Percentiles rank a stretch among this genome's conserved stretches.
These are phyloP conservation scores for Kwoniella mangroviensis DNA, from an alignment of 768 basidiomycete species.

Conservation along the genomic window DNA sequence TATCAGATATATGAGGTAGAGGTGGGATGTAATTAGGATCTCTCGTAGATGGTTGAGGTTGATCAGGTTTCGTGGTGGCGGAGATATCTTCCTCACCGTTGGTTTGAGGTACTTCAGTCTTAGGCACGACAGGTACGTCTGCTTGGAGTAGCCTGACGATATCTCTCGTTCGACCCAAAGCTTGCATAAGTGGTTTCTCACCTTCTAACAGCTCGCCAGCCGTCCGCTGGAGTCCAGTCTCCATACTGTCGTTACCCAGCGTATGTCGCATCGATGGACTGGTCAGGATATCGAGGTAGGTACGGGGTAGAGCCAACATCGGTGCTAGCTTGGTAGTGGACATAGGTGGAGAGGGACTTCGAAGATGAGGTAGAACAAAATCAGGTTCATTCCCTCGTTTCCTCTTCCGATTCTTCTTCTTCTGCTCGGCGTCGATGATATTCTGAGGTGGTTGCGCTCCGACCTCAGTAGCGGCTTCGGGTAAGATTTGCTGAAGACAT, in stretches of 20 bases:
- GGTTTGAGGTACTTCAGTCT: slow-evolving; percentile 10
- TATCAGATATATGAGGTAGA: slow-evolving; percentile 44
- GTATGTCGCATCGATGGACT: slow-evolving; percentile 56
- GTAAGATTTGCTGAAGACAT: slow-evolving; percentile 44
- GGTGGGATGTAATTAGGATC: slow-evolving; percentile 25
- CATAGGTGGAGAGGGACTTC: slow-evolving; percentile 46
- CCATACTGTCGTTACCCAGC: slow-evolving; percentile 54
- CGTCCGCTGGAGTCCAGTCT: slow-evolving; percentile 55
- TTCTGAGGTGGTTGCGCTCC: slow-evolving; percentile 39
- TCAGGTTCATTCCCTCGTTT: slow-evolving; percentile 29
- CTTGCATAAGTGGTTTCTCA: slow-evolving; percentile 53
- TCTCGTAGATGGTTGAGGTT: background rate
- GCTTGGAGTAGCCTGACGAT: slow-evolving; percentile 34
- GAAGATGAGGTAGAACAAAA: slow-evolving; percentile 46
- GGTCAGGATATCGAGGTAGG: slow-evolving; percentile 53
- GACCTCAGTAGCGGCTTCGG: slow-evolving; percentile 46
- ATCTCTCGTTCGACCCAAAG: slow-evolving; percentile 51
- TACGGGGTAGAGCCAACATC: slow-evolving; percentile 47
- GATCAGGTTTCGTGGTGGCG: background rate
- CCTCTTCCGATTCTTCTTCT: slow-evolving; percentile 25
- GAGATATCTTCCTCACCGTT: slow-evolving; percentile 5
- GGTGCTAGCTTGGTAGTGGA: slow-evolving; percentile 40
- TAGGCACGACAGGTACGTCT: slow-evolving; percentile 28
- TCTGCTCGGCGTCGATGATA: slow-evolving; percentile 21
- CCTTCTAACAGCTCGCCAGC: slow-evolving; percentile 57